Conservation (phyloP, 1,284 basidiomycete species). For the Baeospora myosura region DNA sequence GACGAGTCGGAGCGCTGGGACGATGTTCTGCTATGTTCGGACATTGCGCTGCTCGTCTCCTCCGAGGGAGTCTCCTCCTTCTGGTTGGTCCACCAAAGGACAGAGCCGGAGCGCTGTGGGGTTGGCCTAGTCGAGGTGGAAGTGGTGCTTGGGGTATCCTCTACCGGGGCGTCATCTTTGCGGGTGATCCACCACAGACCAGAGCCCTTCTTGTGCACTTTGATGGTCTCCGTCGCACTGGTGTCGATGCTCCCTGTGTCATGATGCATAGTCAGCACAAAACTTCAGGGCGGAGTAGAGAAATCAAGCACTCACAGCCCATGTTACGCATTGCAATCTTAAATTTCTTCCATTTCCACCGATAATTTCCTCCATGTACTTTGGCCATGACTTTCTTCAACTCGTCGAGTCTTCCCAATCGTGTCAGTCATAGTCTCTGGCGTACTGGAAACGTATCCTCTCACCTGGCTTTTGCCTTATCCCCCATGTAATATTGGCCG, state of each 20-base stretch:
- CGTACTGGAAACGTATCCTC: conserved; percentile 5
- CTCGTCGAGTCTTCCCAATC: conserved; percentile 44
- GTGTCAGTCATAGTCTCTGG: background rate
- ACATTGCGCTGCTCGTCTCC: background rate
- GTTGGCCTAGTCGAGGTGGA: conserved; percentile 11
- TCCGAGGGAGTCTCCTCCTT: no score
- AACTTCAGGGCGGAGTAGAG: no score
- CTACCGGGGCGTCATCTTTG: conserved; percentile 30
- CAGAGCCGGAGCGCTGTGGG: background rate
- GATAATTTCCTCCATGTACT: conserved; percentile 65
- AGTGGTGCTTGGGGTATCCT: conserved; percentile 6
- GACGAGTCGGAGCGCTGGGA: background rate
- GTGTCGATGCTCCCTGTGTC: conserved; percentile 52
- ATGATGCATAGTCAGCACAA: conserved; percentile 8
- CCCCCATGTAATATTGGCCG: conserved; percentile 63
- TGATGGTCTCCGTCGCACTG: conserved; percentile 48
- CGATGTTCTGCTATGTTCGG: background rate
- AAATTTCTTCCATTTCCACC: conserved; percentile 76
- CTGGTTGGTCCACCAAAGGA: no score
- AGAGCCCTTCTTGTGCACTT: conserved; percentile 45
- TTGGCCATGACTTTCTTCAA: conserved; percentile 64
- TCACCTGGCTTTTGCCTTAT: conserved; percentile 47
- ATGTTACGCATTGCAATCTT: conserved; percentile 68
- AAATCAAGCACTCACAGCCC: conserved; percentile 52
- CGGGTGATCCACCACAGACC: conserved; percentile 56